phyloP scores from a whole-genome alignment of 495 filamentous ascomycete genomes.

The Niebla homalea region DNA sequence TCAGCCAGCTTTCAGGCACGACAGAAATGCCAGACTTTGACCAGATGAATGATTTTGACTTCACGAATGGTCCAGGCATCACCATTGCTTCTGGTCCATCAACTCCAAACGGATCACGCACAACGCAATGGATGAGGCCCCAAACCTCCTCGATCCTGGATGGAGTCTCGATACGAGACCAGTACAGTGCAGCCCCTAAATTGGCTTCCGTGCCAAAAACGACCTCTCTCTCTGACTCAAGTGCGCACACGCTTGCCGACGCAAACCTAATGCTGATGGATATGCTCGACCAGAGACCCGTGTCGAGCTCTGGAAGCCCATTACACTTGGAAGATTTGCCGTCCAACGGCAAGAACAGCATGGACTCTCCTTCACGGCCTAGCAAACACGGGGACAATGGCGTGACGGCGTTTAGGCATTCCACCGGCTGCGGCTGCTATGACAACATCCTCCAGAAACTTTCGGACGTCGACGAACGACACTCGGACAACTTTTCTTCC shows the following conservation, averaged over 20 bases:
- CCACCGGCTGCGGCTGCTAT: not conserved
- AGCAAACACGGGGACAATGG: not conserved
- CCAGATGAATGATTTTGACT: not conserved
- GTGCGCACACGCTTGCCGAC: not conserved
- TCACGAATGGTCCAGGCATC: not conserved
- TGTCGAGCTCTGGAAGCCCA: not conserved
- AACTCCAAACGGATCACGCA: not conserved
- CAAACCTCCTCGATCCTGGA: not conserved
- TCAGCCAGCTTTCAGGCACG: not conserved
- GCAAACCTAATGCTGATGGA: not conserved
- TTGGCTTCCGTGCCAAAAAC: not conserved
- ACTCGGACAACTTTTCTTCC: conserved; percentile 5
- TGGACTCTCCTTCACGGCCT: not conserved
- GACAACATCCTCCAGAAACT: not conserved
- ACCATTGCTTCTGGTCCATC: not conserved
- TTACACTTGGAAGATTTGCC: not conserved
- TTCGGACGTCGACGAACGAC: not conserved
- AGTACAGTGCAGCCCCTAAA: not conserved
- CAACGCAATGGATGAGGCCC: not conserved
- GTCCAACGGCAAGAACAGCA: not conserved
- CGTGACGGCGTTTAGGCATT: not conserved
- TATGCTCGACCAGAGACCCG: not conserved
- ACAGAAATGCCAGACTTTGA: not conserved
- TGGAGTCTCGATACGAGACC: not conserved
- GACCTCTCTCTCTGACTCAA: not conserved